Conservation (phyloP, 1,284 basidiomycete genomes). For the Xanthoconium separans region DNA sequence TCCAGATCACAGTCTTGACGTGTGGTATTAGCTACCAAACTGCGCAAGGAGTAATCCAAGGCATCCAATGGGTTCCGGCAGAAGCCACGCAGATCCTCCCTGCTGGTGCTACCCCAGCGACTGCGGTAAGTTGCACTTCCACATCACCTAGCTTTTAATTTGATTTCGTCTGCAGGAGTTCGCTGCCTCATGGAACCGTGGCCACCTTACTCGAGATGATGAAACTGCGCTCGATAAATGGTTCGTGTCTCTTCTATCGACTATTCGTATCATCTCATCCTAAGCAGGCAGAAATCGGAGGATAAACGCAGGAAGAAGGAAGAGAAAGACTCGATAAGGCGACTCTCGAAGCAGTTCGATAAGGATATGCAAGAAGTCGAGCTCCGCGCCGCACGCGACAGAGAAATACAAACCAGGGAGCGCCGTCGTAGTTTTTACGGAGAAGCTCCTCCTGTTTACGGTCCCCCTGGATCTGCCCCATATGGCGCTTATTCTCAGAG, state of each 20-base stretch:
- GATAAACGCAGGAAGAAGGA: slow-evolving; percentile 55
- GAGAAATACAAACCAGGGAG: slow-evolving; percentile 43
- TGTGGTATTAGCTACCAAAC: slow-evolving; percentile 60
- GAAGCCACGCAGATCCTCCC: slow-evolving; percentile 63
- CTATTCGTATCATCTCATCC: slow-evolving; percentile 6
- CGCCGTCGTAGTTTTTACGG: slow-evolving; percentile 36
- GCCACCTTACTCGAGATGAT: slow-evolving; percentile 40
- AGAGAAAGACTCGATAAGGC: slow-evolving; percentile 54
- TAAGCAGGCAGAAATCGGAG: slow-evolving; percentile 54
- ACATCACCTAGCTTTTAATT: neutral
- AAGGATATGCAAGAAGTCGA: slow-evolving; percentile 51
- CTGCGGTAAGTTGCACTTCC: slow-evolving; percentile 39
- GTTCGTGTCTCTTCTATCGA: slow-evolving; percentile 34
- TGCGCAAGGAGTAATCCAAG: slow-evolving; percentile 58
- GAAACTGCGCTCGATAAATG: slow-evolving; percentile 47
- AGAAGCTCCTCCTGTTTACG: slow-evolving; percentile 27
- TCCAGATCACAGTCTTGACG: slow-evolving; percentile 18
- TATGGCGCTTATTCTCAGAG: slow-evolving; percentile 29
- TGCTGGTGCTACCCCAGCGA: slow-evolving; percentile 56
- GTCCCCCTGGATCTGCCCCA: slow-evolving; percentile 15
- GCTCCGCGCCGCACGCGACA: slow-evolving; percentile 51
- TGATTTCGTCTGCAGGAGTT: slow-evolving; percentile 47
- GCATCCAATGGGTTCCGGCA: slow-evolving; percentile 75
- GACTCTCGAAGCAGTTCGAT: slow-evolving; percentile 46
- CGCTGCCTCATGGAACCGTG: slow-evolving; percentile 53